phyloP scores from a whole-genome alignment of 1,284 basidiomycete genomes.

The Austroboletus olivaceoglutinosus region DNA sequence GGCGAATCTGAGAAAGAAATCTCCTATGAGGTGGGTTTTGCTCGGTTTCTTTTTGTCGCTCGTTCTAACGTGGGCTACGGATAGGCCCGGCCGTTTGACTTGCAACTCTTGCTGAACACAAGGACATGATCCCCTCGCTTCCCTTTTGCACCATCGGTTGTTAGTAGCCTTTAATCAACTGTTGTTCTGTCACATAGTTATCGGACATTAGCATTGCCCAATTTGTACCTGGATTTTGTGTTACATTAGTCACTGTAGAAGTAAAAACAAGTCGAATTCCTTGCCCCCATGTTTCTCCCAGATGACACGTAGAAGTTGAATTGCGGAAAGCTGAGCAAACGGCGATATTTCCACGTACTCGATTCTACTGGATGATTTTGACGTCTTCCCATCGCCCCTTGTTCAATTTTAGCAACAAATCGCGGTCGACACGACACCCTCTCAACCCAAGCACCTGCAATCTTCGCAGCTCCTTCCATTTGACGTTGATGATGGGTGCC shows the following conservation, averaged over 20 bases:
- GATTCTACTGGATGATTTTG: conserved; percentile 41
- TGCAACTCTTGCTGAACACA: conserved; percentile 48
- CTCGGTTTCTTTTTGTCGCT: background rate
- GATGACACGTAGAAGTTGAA: no score
- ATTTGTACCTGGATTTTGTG: conserved; percentile 18
- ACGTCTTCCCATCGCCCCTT: conserved; percentile 63
- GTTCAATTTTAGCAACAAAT: conserved; percentile 48
- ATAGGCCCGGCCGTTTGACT: conserved; percentile 46
- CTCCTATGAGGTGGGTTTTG: conserved; percentile 21
- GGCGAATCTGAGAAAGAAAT: conserved; percentile 30
- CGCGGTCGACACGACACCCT: conserved; percentile 44
- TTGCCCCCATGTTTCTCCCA: no score
- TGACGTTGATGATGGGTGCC: conserved; percentile 30
- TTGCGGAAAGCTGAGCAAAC: no score
- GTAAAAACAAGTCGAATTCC: conserved; percentile 1
- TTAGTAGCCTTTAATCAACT: conserved; percentile 3
- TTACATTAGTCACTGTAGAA: conserved; percentile 24
- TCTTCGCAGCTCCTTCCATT: conserved; percentile 53
- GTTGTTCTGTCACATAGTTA: conserved; percentile 10
- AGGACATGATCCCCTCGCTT: conserved; percentile 33
- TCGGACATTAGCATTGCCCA: conserved; percentile 18
- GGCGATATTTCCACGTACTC: background rate
- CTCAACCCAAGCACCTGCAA: conserved; percentile 55
- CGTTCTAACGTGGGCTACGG: background rate
- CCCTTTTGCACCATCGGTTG: background rate